Evolutionary conservation across 2,329 filamentous ascomycete genomes (phyloP), one percentile per base, ranked within the genome.

Genomic region (Hymenoscyphus linearis): DNA sequence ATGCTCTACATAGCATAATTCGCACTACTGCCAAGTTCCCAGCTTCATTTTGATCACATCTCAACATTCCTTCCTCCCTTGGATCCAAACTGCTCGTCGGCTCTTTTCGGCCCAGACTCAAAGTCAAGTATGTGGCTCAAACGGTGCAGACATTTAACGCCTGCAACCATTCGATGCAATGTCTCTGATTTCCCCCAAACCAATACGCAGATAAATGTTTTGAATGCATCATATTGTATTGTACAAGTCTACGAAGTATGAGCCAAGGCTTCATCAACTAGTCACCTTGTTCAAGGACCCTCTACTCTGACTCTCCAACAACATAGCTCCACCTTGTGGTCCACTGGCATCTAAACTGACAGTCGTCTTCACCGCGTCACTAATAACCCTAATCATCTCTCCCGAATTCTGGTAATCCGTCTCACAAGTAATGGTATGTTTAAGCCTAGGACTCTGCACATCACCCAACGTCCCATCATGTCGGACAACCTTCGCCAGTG

Each of bases 361-460:
- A 0, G 89, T 96, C 35, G 91, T 89, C 66, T 84, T 85, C 64
- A 77, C 80, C 59, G 90, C 78, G 76, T 93, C 86, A 14, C 85
- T 82, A 25, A 92, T 81, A 2, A 96, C 90, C 56, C 87, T 76
- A 1, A 97, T 82, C 44, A 85, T 87, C 77, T 95, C 88, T 0
- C 88, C 90, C 61, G 90, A 79, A 70, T 91, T 95, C 68, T 85
- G 80, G 69, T 88, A 89, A 71, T 97, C 90, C 13, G 89, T 88
- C 76, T 98, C 93, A 70, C 87, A 91, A 2, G 75, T 83, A 68
- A 81, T 77, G 16, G 60, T 52, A 22, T 63, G 59, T 22, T 68
- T 68, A 14, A 63, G 52, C 44, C 61, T 68, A 55, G 65, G 65
- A 27, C 67, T 63, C 40, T 60, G 66, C 55, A 55, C 60, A 47